Percentiles rank a stretch among this genome's conserved stretches.
Evolutionary conservation across 2,329 filamentous ascomycete genomes (phyloP).

Genomic region (Anisogramma anomala): DNA sequence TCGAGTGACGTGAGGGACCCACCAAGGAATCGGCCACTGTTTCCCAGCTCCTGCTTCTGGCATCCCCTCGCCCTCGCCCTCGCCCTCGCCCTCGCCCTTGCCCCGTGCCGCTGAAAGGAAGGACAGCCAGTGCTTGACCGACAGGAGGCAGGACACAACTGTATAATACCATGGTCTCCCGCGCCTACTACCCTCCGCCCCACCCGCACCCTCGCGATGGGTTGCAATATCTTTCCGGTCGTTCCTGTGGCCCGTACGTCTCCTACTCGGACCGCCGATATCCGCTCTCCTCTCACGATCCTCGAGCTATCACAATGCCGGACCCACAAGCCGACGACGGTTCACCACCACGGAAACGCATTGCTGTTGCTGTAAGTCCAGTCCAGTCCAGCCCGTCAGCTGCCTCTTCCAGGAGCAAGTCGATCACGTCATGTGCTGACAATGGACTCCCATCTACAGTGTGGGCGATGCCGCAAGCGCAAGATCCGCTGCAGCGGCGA

Average conservation of each 20-base stretch:
- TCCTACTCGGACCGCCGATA: constrained; percentile 27
- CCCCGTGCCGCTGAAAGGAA: too few relatives aligned
- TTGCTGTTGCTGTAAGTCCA: constrained; percentile 46
- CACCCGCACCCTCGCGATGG: constrained; percentile 19
- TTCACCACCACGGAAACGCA: constrained; percentile 41
- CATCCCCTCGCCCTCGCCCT: too few relatives aligned
- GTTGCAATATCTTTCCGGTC: constrained; percentile 28
- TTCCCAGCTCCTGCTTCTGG: neutral
- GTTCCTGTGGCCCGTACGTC: constrained; percentile 27
- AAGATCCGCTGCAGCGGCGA: constrained; percentile 95
- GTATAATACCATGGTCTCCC: constrained; percentile 30
- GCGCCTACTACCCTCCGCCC: constrained; percentile 26
- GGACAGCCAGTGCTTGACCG: neutral
- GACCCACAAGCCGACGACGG: constrained; percentile 31
- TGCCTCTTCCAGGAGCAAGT: too few relatives aligned
- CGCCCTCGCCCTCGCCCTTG: too few relatives aligned
- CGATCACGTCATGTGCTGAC: too few relatives aligned
- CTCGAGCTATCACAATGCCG: constrained; percentile 27
- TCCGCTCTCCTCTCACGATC: constrained; percentile 26
- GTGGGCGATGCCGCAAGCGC: constrained; percentile 75
- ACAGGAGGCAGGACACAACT: neutral
- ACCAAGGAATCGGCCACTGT: constrained; percentile 6
- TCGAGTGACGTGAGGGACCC: constrained; percentile 9
- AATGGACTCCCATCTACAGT: constrained; percentile 41
- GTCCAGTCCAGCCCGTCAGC: too few relatives aligned